These are phyloP conservation scores for Saksenaea vasiformis DNA, from an alignment of 371 early-diverging fungal species.

Conservation along the genomic window DNA sequence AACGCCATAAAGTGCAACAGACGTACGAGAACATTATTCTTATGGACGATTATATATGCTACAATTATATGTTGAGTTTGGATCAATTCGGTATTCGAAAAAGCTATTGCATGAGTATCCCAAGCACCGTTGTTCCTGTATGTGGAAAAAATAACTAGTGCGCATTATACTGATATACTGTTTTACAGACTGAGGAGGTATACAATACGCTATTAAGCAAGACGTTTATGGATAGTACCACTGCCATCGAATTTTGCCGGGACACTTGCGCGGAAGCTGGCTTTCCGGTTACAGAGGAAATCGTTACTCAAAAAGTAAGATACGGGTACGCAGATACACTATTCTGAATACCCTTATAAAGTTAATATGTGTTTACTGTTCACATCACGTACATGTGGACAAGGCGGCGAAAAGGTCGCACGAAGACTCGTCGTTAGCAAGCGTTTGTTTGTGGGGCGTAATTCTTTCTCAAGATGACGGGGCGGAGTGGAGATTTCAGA, in stretches of 20 bases:
- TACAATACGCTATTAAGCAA: not conserved
- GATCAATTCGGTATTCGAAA: too few species aligned
- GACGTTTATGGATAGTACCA: not conserved
- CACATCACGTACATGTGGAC: not conserved
- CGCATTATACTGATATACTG: too few species aligned
- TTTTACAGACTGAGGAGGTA: not conserved
- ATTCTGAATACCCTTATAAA: not conserved
- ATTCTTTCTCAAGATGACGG: not conserved
- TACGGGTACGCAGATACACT: not conserved
- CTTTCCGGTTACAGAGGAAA: not conserved
- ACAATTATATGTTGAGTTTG: not conserved
- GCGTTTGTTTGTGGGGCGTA: not conserved
- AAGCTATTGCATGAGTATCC: too few species aligned
- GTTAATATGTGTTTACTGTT: not conserved
- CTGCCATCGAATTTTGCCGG: not conserved
- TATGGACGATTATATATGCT: not conserved
- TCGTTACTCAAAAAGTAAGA: not conserved
- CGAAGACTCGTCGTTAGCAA: not conserved
- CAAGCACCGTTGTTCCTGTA: too few species aligned
- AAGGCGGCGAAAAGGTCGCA: not conserved
- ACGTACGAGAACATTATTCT: not conserved
- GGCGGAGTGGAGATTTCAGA: not conserved
- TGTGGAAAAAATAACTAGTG: too few species aligned
- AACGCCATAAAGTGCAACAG: not conserved
- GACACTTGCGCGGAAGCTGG: not conserved